Base-by-base conservation (phyloP, 805 yeast species). In the Dipodascopsis uninucleata region DNA sequence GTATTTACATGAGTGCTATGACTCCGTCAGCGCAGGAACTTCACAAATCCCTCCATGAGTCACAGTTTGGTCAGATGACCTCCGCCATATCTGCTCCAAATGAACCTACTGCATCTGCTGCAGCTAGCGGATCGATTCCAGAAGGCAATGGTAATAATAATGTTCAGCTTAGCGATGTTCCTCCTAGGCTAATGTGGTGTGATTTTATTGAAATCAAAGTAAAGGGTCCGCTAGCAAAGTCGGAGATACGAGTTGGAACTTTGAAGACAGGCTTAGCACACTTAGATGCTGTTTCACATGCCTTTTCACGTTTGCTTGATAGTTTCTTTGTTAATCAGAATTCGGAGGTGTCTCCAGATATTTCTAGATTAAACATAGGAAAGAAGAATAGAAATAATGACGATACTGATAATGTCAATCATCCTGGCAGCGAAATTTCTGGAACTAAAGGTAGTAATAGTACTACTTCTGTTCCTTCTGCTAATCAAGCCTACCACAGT, bases 1-100 rank as follows among this genome's bases (percentile, higher is more conserved):
- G 88, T 2, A 72, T 85, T 16, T 86, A 84, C 59, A 79, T 85
- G 89, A 85, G 94, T 63, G 94, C 95, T 1, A 70, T 82, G 8
- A 78, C 85, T 0, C 72, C 75, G 39, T 59, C 43, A 20, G 38
- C 25, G 22, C 43, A 34, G 16, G 35, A 20, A 10, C 2, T 18
- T 20, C 10, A 24, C 10, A 9, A 10, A 12, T 12, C 21, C n/a
- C n/a, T n/a, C n/a, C n/a, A n/a, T n/a, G n/a, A n/a, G 29, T 12
- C 29, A 26, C 12, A 12, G 29, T 14, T 26, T 12, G 14, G 29
- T 26, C 29, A 26, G 14, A 12, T 26, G 29, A 26, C 29, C 12
- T 26, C 29, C 12, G 29, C 29, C 12, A 26, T 26, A 12, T 14
- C 14, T 14, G 29, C 29, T 12, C 29, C 14, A 12, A n/a, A n/a